Evolutionary conservation across 352 stramenopile species (phyloP), one percentile per base, ranked within the genome.

Genomic region (Globisporangium paddicum): DNA sequence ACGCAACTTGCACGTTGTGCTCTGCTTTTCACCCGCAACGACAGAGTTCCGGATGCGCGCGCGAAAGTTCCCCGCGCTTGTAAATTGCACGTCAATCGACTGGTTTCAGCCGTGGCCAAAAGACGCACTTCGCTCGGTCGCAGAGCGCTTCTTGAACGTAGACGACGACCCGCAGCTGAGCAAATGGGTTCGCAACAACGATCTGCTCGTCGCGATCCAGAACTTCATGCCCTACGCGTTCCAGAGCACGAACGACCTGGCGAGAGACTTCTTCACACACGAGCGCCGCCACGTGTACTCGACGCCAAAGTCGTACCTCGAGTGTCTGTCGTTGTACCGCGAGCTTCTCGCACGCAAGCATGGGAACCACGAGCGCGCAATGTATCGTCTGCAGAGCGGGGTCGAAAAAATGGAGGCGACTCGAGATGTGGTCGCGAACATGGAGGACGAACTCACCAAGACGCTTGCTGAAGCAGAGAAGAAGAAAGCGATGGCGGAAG

Each of bases 171-270:
- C 64, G 11, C 23, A 26, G 10, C 38, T 67, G 18, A 26, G 14
- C 2, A 34, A 46, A 3, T 76, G 59, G 38, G 62, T 81, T 18
- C 62, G 40, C 21, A 65, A 78, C 35, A 66, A 77, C 14, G 67
- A 87, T 67, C 59, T 91, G 4, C 56, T 89, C 2, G 66, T 60
- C 2, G 89, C 80, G 0, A 86, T 98, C 34, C 86, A 98, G 65
- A 78, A 68, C 32, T 98, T 98, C 62, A 83, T 98, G 71, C 91
- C 93, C 13, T 96, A 89, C 56, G 94, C 93, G 26, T 98, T 98
- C 57, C 77, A 95, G 55, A 88, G 78, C n/a, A 95, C 96, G 5
- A 98, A 97, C 64, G 68, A 78, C 1, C 46, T 95, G 14, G 90
- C 95, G 5, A 62, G 67, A 7, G 75, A 92, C 18, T 98, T 98